phyloP scores from a whole-genome alignment of 2,329 filamentous ascomycete genomes.

The Curvularia sp. region DNA sequence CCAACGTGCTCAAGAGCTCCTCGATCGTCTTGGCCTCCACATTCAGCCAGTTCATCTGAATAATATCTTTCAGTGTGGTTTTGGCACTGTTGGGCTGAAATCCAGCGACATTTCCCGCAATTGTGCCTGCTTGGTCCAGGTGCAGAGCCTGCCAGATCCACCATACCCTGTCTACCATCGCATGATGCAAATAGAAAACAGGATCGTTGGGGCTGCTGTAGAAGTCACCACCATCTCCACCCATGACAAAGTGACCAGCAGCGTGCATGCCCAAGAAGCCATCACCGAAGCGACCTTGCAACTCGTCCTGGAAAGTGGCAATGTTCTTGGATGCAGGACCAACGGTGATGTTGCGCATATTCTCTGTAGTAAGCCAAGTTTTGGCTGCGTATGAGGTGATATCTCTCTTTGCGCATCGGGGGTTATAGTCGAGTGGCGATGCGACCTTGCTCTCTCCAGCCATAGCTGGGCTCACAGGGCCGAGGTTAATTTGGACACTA shows the following conservation, averaged over 20 bases:
- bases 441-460: constrained; percentile 21
- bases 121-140: constrained; percentile 17
- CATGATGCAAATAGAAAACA: constrained; percentile 57
- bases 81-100: constrained; percentile 53
- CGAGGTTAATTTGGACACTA: constrained; percentile 33
- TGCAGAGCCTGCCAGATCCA: constrained; percentile 57
- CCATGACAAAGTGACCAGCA: constrained; percentile 47
- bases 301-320: constrained; percentile 44
- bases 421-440: constrained; percentile 30
- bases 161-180: constrained; percentile 56
- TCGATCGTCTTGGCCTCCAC: constrained; percentile 41
- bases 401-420: constrained; percentile 47
- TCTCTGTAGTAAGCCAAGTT: constrained; percentile 31
- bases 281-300: constrained; percentile 26
- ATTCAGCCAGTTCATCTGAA: constrained; percentile 51
- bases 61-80: constrained; percentile 54
- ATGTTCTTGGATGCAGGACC: constrained; percentile 58
- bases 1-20: constrained; percentile 52
- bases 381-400: constrained; percentile 36
- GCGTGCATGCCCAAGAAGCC: constrained; percentile 50
- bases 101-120: constrained; percentile 52
- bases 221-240: constrained; percentile 50
- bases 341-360: constrained; percentile 56
- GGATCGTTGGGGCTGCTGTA: constrained; percentile 56
- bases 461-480: constrained; percentile 25